These are phyloP conservation scores for Coemansia interrupta DNA, from an alignment of 192 early-diverging fungal species.

Conservation along the genomic window DNA sequence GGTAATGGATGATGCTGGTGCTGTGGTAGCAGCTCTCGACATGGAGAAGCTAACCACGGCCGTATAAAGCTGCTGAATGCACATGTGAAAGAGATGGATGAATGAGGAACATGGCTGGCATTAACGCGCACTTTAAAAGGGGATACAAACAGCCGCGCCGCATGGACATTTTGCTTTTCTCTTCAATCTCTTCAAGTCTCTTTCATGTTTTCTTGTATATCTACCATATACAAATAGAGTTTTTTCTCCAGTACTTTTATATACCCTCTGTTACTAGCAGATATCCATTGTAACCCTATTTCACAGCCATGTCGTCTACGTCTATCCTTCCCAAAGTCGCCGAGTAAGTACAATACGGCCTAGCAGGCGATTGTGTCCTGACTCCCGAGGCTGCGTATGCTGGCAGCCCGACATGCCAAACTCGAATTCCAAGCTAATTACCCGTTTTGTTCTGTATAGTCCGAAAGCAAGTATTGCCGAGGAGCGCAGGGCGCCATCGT, in stretches of 20 bases:
- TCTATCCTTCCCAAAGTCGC: slow-evolving; percentile 9
- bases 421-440: neutral
- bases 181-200: too few species aligned
- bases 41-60: too few species aligned
- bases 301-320: slow-evolving; percentile 11
- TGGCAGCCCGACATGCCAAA: neutral
- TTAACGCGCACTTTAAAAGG: too few species aligned
- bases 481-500: slow-evolving; percentile 73
- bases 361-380: neutral
- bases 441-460: slow-evolving; percentile 14
- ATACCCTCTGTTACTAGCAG: too few species aligned
- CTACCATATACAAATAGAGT: neutral
- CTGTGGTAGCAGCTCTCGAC: too few species aligned
- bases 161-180: too few species aligned
- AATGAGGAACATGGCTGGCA: too few species aligned
- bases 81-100: too few species aligned
- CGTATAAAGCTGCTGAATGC: too few species aligned
- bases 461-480: slow-evolving; percentile 58
- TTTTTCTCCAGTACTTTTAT: neutral
- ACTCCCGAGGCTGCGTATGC: neutral
- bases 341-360: slow-evolving; percentile 22
- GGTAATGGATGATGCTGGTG: too few species aligned
- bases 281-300: neutral
- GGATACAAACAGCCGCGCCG: too few species aligned
- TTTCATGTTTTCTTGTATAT: neutral